phyloP scores from a whole-genome alignment of 495 filamentous ascomycete genomes.

The Aspergillus avenaceus region DNA sequence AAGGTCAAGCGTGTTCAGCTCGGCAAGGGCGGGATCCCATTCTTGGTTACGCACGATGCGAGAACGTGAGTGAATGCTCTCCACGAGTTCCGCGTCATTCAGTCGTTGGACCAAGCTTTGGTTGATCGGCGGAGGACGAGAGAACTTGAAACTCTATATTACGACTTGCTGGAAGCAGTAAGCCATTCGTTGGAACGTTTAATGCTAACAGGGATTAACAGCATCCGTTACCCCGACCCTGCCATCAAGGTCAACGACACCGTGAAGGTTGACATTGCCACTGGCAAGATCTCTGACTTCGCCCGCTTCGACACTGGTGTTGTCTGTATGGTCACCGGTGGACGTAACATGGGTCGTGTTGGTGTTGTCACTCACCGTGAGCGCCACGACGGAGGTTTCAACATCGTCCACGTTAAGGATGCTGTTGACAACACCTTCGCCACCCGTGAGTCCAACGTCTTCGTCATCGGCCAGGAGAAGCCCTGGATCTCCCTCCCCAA shows the following conservation, averaged over 20 bases:
- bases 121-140: slow-evolving; percentile 59
- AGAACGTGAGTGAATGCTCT: slow-evolving; percentile 87
- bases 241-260: slow-evolving; percentile 99
- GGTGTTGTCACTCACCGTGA: slow-evolving; percentile 99
- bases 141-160: slow-evolving; percentile 17
- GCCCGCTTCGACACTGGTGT: slow-evolving; percentile 97
- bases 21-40: slow-evolving; percentile 98
- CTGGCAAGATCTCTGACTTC: slow-evolving; percentile 94
- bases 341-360: slow-evolving; percentile 99
- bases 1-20: slow-evolving; percentile 99
- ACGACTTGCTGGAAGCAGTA: slow-evolving; percentile 30
- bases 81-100: slow-evolving; percentile 81
- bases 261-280: slow-evolving; percentile 95
- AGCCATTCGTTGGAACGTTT: slow-evolving; percentile 25
- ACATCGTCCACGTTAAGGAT: slow-evolving; percentile 99
- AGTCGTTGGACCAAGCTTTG: slow-evolving; percentile 99
- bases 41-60: slow-evolving; percentile 99
- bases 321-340: slow-evolving; percentile 96
- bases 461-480: slow-evolving; percentile 96
- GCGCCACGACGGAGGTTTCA: slow-evolving; percentile 99
- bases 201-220: slow-evolving; percentile 45
- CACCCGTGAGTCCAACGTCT: slow-evolving; percentile 97
- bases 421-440: slow-evolving; percentile 99
- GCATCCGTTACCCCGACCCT: slow-evolving; percentile 98
- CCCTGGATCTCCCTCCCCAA: slow-evolving; percentile 98